Evolutionary conservation across 495 filamentous ascomycete species (phyloP).

Genomic region (Bryoglossum gracile): DNA sequence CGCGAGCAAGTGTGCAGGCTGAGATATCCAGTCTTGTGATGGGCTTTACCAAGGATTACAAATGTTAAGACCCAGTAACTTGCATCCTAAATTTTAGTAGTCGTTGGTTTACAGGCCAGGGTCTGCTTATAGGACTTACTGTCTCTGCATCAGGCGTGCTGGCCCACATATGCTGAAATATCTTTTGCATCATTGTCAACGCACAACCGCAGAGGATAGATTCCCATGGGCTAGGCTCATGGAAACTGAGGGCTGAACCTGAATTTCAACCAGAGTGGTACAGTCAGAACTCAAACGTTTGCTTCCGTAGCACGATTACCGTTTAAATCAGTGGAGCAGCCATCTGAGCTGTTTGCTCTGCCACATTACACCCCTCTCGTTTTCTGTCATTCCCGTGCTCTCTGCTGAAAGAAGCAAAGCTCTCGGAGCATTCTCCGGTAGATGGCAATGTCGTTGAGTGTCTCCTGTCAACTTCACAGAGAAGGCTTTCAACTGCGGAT

Average conservation of each 20-base stretch:
- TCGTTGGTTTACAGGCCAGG: conserved; percentile 20
- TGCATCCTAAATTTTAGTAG: background rate
- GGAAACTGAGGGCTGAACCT: too few relatives aligned
- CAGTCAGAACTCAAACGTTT: conserved; percentile 19
- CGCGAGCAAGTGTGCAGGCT: too few relatives aligned
- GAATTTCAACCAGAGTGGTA: too few relatives aligned
- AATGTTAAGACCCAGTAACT: background rate
- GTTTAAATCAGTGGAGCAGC: conserved; percentile 3
- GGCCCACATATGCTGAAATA: conserved; percentile 13
- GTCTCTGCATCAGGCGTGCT: conserved; percentile 10
- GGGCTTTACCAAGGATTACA: conserved; percentile 4
- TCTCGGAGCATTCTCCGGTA: conserved; percentile 9
- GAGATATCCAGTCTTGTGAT: conserved; percentile 12
- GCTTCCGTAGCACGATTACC: conserved; percentile 14
- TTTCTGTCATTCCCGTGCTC: conserved; percentile 15
- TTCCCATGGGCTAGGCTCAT: too few relatives aligned
- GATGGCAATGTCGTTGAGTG: conserved; percentile 7
- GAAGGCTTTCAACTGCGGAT: conserved; percentile 1
- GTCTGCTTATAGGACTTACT: background rate
- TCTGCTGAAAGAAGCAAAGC: conserved; percentile 10
- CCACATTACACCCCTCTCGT: conserved; percentile 14
- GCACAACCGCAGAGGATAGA: background rate
- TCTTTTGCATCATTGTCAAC: conserved; percentile 2
- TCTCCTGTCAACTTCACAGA: conserved; percentile 16
- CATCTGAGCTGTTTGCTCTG: conserved; percentile 19